A percentile compares a stretch with the other conserved stretches of the same genome.
Conservation (phyloP, 2,329 filamentous ascomycete genomes). For the Paraphoma chrysanthemicola region DNA sequence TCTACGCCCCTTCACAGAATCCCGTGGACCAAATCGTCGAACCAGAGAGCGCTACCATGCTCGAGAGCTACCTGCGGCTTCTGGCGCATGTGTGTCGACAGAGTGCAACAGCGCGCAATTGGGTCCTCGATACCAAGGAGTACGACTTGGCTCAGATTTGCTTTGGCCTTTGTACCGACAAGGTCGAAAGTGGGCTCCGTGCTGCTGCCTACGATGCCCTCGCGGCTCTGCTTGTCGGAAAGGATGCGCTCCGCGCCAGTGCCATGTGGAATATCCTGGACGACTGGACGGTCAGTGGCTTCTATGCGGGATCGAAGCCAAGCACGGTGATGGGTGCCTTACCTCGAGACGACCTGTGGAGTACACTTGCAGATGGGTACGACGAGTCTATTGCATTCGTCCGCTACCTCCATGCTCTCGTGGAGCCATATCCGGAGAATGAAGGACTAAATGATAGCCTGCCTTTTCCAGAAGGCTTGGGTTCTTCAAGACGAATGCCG, state of each 20-base stretch:
- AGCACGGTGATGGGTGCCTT: slow-evolving; percentile 27
- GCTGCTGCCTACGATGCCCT: slow-evolving; percentile 85
- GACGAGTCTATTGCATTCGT: slow-evolving; percentile 88
- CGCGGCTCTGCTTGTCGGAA: slow-evolving; percentile 76
- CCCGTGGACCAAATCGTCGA: slow-evolving; percentile 71
- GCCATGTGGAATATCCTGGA: slow-evolving; percentile 84
- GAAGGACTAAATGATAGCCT: slow-evolving; percentile 74
- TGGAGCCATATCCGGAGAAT: slow-evolving; percentile 69
- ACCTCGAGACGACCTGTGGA: slow-evolving; percentile 62
- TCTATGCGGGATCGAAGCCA: slow-evolving; percentile 42
- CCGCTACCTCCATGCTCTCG: slow-evolving; percentile 74
- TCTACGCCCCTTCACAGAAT: slow-evolving; percentile 47
- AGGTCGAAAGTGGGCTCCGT: slow-evolving; percentile 77
- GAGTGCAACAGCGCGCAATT: slow-evolving; percentile 74
- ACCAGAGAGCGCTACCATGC: slow-evolving; percentile 93
- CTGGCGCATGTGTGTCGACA: slow-evolving; percentile 81
- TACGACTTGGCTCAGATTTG: slow-evolving; percentile 77
- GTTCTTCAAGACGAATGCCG: slow-evolving; percentile 76
- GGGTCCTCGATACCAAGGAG: slow-evolving; percentile 71
- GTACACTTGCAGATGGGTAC: slow-evolving; percentile 77
- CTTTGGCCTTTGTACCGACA: slow-evolving; percentile 78
- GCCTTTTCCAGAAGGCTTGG: slow-evolving; percentile 86
- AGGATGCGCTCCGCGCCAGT: slow-evolving; percentile 70
- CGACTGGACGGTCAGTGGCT: slow-evolving; percentile 67
- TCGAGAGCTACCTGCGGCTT: slow-evolving; percentile 90